These are phyloP conservation scores for Piloderma croceum DNA, from an alignment of 768 basidiomycete genomes.

Conservation along the genomic window DNA sequence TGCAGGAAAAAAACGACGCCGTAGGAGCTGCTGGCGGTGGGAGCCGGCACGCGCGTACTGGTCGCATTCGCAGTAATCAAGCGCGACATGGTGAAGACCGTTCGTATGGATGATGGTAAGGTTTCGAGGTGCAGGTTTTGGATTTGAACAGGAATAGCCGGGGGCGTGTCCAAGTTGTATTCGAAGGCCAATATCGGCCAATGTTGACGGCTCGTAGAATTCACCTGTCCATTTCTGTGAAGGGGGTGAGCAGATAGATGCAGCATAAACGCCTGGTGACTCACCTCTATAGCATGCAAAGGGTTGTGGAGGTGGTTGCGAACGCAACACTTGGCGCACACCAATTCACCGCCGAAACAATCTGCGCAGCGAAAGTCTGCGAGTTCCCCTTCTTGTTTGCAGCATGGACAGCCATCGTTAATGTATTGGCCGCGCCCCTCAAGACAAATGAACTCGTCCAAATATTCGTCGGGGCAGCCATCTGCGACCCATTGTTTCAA, in stretches of 20 bases:
- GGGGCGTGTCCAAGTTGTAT: not conserved
- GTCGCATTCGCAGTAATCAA: slow-evolving; percentile 12
- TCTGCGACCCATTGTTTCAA: not conserved
- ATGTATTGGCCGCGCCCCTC: not conserved
- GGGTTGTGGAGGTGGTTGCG: not conserved
- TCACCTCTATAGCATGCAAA: not conserved
- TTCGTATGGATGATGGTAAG: slow-evolving; percentile 10
- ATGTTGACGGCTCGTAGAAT: not conserved
- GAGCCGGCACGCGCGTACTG: too few relatives aligned
- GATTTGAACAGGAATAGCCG: not conserved
- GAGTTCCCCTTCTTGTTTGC: not conserved
- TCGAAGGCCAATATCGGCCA: not conserved
- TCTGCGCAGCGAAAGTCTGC: not conserved
- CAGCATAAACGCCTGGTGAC: not conserved
- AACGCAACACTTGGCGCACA: not conserved
- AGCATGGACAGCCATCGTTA: not conserved
- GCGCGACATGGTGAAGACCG: slow-evolving; percentile 9
- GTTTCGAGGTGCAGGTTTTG: not conserved
- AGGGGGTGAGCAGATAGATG: not conserved
- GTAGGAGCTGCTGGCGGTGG: slow-evolving; percentile 2
- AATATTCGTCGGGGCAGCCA: not conserved
- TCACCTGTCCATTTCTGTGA: not conserved
- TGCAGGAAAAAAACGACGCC: slow-evolving; percentile 12
- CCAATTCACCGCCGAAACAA: not conserved
- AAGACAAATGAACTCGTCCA: not conserved